Base-by-base conservation (phyloP, 768 basidiomycete species). In the Phlebiopsis flavidoalba region DNA sequence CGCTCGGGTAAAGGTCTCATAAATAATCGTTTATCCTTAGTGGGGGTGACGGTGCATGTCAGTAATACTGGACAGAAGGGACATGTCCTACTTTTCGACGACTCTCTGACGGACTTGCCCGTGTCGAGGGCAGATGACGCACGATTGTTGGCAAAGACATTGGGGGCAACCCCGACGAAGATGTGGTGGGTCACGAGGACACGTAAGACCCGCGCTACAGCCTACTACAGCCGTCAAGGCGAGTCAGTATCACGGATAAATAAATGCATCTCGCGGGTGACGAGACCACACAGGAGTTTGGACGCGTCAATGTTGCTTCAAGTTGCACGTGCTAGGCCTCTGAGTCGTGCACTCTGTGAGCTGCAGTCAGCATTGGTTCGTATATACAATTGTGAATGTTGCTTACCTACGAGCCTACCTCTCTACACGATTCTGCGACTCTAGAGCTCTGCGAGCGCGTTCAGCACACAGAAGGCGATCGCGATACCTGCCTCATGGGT, bases 211-310 rank as follows among this genome's bases (percentile, higher is more conserved):
- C 74, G 67, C 37, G 37, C 37, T 8, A 40, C 7, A 14, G 37
- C 37, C 8, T 14, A 64, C 70, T 71, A 55, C 5, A 26, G 52
- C 6, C 22, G 15, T 33, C 17, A 19, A 35, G 36, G 37, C 37
- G 37, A 8, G 37, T 31, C 4, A 53, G 43, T 2, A 19, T 14
- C 37, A 33, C 26, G 6, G 26, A 31, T 31, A 3, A 2, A 31
- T 31, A 31, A 31, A n/a, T n/a, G n/a, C 17, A 15, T 11, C 19
- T 53, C 37, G 36, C 12, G 73, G 66, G n/a, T 66, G 59, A 14
- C 73, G 66, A 76, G 31, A 72, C 52, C n/a, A 69, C 58, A 45
- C 74, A 69, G 68, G 37, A 73, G 65, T 47, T 72, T 75, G 17
- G 50, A 17, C 15, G 68, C 58, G 46, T 71, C 64, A 45, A 67